Evolutionary conservation across 805 yeast genomes (phyloP).

Genomic region (Candida boleticola): DNA sequence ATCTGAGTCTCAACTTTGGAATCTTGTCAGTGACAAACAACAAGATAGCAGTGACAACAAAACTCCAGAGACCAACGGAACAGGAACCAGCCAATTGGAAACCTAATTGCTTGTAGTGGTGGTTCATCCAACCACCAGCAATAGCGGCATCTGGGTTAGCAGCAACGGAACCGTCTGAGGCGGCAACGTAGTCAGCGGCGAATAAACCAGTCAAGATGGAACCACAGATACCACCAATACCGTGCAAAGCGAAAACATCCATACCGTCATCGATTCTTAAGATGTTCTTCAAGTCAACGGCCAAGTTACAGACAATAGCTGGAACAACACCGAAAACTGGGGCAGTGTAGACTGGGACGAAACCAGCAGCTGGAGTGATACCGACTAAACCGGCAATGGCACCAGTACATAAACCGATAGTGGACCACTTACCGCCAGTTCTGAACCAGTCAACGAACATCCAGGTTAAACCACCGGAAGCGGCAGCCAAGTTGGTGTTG

Average conservation of each 20-base stretch:
- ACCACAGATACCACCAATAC: slow-evolving; percentile 89
- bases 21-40: slow-evolving; percentile 65
- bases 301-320: slow-evolving; percentile 76
- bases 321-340: slow-evolving; percentile 80
- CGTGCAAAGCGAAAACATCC: slow-evolving; percentile 92
- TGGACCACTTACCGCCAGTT: slow-evolving; percentile 86
- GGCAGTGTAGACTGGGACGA: slow-evolving; percentile 87
- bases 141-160: slow-evolving; percentile 35
- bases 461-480: slow-evolving; percentile 92
- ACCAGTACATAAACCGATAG: slow-evolving; percentile 93
- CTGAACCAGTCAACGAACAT: slow-evolving; percentile 86
- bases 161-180: slow-evolving; percentile 64
- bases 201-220: slow-evolving; percentile 84
- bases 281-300: slow-evolving; percentile 73
- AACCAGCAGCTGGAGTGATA: slow-evolving; percentile 97
- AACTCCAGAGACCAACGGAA: slow-evolving; percentile 74
- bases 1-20: slow-evolving; percentile 80
- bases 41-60: slow-evolving; percentile 67
- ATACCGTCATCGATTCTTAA: slow-evolving; percentile 88
- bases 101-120: slow-evolving; percentile 78
- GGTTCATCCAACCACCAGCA: slow-evolving; percentile 86
- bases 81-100: slow-evolving; percentile 80
- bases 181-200: slow-evolving; percentile 88
- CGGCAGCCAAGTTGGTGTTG: slow-evolving; percentile 92
- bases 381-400: slow-evolving; percentile 92